Evolutionary conservation across 1,284 basidiomycete species (phyloP).

Genomic region (Pyrrhoderma noxium): DNA sequence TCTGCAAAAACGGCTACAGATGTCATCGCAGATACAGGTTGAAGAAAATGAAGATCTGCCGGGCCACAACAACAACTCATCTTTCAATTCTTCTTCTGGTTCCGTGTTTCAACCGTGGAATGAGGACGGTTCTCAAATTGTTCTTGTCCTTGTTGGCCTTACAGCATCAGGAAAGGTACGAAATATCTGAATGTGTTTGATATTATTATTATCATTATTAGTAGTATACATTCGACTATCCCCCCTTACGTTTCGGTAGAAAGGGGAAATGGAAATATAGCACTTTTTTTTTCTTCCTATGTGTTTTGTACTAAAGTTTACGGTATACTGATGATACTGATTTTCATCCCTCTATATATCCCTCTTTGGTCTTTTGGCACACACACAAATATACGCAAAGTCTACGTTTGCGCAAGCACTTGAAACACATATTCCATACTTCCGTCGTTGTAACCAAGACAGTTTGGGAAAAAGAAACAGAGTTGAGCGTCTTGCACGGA

Average conservation of each 20-base stretch:
- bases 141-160: constrained; percentile 62
- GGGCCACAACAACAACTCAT: no score
- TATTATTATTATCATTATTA: no score
- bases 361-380: no score
- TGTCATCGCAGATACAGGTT: no score
- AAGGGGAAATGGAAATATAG: constrained; percentile 5
- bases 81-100: no score
- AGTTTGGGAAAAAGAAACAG: constrained; percentile 46
- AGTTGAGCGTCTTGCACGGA: constrained; percentile 51
- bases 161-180: constrained; percentile 64
- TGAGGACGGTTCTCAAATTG: constrained; percentile 25
- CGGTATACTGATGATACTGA: no score
- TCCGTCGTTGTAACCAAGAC: constrained; percentile 66
- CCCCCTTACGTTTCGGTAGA: neutral
- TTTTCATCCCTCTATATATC: no score
- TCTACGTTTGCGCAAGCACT: constrained; percentile 66
- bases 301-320: no score
- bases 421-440: constrained; percentile 46
- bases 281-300: neutral
- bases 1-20: no score
- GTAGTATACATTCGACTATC: neutral
- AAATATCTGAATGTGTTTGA: neutral
- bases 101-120: no score
- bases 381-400: no score
- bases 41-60: no score